Evolutionary conservation across 495 filamentous ascomycete genomes (phyloP), one percentile per base, ranked within the genome.

Genomic region (Neurospora sp.): DNA sequence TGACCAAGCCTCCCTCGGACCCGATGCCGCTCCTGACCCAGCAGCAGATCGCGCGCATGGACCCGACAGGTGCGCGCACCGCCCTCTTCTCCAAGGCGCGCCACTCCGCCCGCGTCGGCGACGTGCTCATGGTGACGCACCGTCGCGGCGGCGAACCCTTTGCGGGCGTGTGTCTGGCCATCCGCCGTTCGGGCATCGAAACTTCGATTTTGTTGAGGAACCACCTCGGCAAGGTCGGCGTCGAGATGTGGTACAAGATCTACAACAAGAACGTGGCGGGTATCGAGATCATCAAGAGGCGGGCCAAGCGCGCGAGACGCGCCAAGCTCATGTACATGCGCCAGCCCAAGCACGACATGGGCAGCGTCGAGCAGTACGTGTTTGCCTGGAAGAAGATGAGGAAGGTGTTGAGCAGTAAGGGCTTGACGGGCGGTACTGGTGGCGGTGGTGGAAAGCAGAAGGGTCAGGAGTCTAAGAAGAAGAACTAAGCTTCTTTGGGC

Each of bases 181-280:
- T 98, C 79, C 90, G 94, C 38, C 86, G 94, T 42, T 88, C 89
- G 7, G 94, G 94, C 74, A 86, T 96, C 35, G 96, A 99, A 81
- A 95, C 93, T 7, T 91, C 90, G 1, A 88, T 98, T 59, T 81
- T 97, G 74, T 85, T 99, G 71, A 87, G 96, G 37, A 94, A 94
- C 77, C 89, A 94, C 75, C 81, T 99, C 71, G 90, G 90, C 59
- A 87, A 91, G 71, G 88, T 96, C 7, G 92, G 93, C 69, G 94
- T 97, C n/a, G 96, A 99, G 89, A 94, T 97, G 93, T 97, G 93
- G 88, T 93, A 91, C 79, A 99, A 98, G 88, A 85, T 97, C 70
- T 98, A 93, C 84, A 91, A 87, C 75, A 94, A 94, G 74, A 93
- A 92, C 80, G 91, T 98, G 70, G 88, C 92, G 77, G 92, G 92